Percentiles rank a stretch among this genome's conserved stretches.
Conservation (phyloP, 2,329 filamentous ascomycete genomes). For the Zymoseptoria ardabiliae region DNA sequence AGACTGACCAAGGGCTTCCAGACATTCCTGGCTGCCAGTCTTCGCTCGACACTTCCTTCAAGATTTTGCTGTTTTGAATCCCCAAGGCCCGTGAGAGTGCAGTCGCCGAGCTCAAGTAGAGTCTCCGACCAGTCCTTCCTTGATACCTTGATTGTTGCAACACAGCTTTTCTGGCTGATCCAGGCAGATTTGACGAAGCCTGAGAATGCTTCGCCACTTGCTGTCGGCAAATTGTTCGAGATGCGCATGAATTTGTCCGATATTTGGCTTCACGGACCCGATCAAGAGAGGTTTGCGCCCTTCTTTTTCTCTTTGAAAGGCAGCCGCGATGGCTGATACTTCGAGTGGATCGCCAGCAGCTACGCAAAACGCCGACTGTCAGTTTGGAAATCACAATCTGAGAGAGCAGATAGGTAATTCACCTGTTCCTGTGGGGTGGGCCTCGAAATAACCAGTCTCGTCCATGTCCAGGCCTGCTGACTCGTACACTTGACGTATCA, state of each 20-base stretch:
- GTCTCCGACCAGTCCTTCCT: not conserved
- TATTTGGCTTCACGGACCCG: not conserved
- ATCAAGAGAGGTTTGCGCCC: not conserved
- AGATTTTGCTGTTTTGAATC: not conserved
- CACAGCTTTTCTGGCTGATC: not conserved
- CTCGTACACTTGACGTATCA: slow-evolving; percentile 12
- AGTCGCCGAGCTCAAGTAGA: not conserved
- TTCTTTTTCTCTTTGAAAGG: not conserved
- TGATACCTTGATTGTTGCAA: not conserved
- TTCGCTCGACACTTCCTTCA: not conserved
- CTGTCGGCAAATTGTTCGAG: not conserved
- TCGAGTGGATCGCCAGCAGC: not conserved
- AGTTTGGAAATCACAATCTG: not conserved
- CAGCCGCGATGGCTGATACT: not conserved
- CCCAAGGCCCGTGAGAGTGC: not conserved
- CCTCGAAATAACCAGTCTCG: slow-evolving; percentile 14
- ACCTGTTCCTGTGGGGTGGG: slow-evolving; percentile 12
- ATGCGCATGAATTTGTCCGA: not conserved
- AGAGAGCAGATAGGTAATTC: not conserved
- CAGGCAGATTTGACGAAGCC: not conserved
- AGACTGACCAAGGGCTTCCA: not conserved
- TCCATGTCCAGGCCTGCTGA: slow-evolving; percentile 5
- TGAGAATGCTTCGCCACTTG: not conserved
- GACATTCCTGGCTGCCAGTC: not conserved
- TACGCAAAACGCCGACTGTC: not conserved